phyloP scores from a whole-genome alignment of 306 rosid species.

The Casuarina equisetifolia region DNA sequence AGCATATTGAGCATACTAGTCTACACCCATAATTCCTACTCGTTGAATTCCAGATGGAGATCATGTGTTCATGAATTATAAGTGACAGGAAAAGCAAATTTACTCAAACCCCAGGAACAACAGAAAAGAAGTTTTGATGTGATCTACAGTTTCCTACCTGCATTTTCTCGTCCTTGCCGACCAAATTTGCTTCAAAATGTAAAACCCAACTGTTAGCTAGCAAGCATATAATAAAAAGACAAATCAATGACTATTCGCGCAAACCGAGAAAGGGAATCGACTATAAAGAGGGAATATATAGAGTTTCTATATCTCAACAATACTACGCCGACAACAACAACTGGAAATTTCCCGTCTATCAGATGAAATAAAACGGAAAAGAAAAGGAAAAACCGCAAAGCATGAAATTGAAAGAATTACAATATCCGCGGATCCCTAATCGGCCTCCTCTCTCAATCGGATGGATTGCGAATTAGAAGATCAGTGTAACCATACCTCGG shows the following conservation, averaged over 20 bases:
- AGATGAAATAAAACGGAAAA: too few relatives aligned
- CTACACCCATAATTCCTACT: background rate
- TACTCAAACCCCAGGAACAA: background rate
- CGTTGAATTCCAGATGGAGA: background rate
- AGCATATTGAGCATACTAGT: background rate
- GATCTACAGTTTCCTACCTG: constrained; percentile 49
- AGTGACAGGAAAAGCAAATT: background rate
- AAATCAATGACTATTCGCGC: background rate
- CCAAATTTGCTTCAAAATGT: background rate
- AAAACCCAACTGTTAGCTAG: constrained; percentile 20
- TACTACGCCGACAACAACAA: too few relatives aligned
- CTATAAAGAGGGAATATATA: too few relatives aligned
- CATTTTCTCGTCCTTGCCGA: constrained; percentile 34
- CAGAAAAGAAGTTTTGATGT: background rate
- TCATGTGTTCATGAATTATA: background rate
- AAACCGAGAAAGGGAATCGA: too few relatives aligned
- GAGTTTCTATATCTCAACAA: too few relatives aligned
- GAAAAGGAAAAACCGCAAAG: too few relatives aligned
- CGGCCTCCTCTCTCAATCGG: too few relatives aligned
- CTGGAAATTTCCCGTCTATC: too few relatives aligned
- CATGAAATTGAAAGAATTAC: too few relatives aligned
- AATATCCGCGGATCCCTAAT: too few relatives aligned
- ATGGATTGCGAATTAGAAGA: too few relatives aligned
- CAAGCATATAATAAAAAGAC: constrained; percentile 11
- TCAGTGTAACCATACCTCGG: too few relatives aligned